Conservation (phyloP, 2,329 filamentous ascomycete species). For the Exophiala oligosperma region DNA sequence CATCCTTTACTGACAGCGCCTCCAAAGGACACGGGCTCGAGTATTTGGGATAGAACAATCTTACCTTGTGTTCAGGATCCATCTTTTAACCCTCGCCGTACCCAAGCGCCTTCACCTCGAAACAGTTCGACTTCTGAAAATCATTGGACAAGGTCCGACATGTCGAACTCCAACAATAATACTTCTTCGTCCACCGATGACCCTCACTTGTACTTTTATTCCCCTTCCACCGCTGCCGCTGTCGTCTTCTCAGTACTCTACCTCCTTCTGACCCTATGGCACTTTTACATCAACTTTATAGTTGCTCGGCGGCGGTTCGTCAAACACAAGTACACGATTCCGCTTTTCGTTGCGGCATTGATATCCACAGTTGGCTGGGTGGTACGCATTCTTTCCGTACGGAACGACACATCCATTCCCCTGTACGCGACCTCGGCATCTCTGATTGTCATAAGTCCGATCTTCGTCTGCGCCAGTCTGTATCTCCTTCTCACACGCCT, state of each 20-base stretch:
- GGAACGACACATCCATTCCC: constrained; percentile 35
- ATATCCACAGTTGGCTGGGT: constrained; percentile 48
- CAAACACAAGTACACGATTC: constrained; percentile 42
- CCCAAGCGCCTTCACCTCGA: neutral
- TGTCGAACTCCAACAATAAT: neutral
- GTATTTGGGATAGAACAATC: no score
- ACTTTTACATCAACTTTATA: constrained; percentile 45
- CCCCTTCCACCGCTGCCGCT: constrained; percentile 45
- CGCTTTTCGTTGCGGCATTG: constrained; percentile 43
- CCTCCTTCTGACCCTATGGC: constrained; percentile 38
- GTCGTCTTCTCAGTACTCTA: constrained; percentile 46
- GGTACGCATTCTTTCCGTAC: constrained; percentile 40
- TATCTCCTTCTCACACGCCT: constrained; percentile 54
- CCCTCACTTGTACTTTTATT: constrained; percentile 45
- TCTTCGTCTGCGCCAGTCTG: constrained; percentile 52
- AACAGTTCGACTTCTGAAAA: neutral
- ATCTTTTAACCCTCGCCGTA: neutral
- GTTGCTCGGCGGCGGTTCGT: constrained; percentile 39
- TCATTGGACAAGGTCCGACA: neutral
- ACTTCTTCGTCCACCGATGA: constrained; percentile 1
- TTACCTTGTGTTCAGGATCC: no score
- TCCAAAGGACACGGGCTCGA: no score
- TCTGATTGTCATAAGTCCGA: constrained; percentile 51
- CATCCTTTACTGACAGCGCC: no score
- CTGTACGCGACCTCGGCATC: constrained; percentile 43